Conservation (phyloP, 352 stramenopile species). For the Phytophthora ramorum region DNA sequence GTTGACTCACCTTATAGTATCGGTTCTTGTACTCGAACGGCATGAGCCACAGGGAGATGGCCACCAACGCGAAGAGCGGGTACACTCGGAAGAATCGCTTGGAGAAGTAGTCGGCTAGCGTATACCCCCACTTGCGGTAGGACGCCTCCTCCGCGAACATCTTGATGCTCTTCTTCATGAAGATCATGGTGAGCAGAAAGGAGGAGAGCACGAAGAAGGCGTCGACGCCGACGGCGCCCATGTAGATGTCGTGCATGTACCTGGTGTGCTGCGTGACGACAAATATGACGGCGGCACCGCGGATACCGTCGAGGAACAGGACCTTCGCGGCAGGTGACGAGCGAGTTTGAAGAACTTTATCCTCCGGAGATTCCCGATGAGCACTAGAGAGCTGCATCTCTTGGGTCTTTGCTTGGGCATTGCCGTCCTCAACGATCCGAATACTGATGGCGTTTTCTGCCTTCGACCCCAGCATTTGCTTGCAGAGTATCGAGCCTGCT, state of each 20-base stretch:
- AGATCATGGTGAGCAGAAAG: too few species aligned
- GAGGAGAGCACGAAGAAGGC: too few species aligned
- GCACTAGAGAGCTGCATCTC: not conserved
- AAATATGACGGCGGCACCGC: constrained; percentile 13
- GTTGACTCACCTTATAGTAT: too few species aligned
- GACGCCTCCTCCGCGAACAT: too few species aligned
- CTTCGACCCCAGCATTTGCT: not conserved
- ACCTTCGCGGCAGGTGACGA: constrained; percentile 15
- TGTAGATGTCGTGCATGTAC: constrained; percentile 14
- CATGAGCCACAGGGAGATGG: too few species aligned
- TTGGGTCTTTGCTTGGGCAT: not conserved
- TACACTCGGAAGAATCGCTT: too few species aligned
- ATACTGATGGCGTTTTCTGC: constrained; percentile 1
- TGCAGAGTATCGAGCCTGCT: not conserved
- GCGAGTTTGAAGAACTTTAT: not conserved
- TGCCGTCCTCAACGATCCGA: not conserved
- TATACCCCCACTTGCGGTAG: too few species aligned
- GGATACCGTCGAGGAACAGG: constrained; percentile 15
- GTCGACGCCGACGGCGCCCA: constrained; percentile 9
- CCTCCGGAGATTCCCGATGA: not conserved
- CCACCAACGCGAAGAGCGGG: too few species aligned
- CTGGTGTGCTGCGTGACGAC: constrained; percentile 11
- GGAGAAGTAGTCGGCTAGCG: too few species aligned
- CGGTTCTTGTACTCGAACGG: too few species aligned
- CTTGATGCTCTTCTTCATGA: too few species aligned